Evolutionary conservation across 192 early-diverging fungal species (phyloP).

Genomic region (Gryganskiella cystojenkinii): DNA sequence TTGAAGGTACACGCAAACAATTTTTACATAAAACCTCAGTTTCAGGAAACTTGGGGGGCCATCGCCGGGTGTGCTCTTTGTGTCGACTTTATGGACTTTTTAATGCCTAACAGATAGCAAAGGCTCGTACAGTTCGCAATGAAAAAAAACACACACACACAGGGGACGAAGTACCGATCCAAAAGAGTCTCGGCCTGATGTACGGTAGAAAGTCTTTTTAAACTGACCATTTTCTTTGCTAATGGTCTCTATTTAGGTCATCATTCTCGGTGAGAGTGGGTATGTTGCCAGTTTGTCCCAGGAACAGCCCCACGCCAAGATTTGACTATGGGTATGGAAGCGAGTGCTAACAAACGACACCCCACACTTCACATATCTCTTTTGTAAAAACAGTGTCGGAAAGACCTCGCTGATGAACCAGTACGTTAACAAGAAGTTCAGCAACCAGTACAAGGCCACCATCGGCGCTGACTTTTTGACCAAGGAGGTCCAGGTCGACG

Average conservation of each 20-base stretch:
- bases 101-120: too few relatives aligned
- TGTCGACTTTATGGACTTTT: too few relatives aligned
- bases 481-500: constrained; percentile 95
- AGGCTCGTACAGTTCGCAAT: too few relatives aligned
- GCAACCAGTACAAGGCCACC: constrained; percentile 98
- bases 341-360: not conserved
- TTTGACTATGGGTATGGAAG: too few relatives aligned
- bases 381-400: constrained; percentile 74
- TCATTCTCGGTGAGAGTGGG: constrained; percentile 89
- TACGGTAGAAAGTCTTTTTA: not conserved
- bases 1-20: constrained; percentile 56
- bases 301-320: too few relatives aligned
- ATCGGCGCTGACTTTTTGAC: constrained; percentile 99
- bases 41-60: too few relatives aligned
- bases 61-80: not conserved
- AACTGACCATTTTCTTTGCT: not conserved
- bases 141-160: too few relatives aligned
- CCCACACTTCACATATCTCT: not conserved
- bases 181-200: not conserved
- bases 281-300: too few relatives aligned
- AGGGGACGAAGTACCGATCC: too few relatives aligned
- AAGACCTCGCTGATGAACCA: constrained; percentile 99
- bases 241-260: constrained; percentile 62
- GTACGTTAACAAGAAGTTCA: constrained; percentile 98
- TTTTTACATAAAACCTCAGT: not conserved